Percentiles rank a stretch among this genome's conserved stretches.
phyloP scores from a whole-genome alignment of 148 eudicot genomes.

The Rhododendron henanense region DNA sequence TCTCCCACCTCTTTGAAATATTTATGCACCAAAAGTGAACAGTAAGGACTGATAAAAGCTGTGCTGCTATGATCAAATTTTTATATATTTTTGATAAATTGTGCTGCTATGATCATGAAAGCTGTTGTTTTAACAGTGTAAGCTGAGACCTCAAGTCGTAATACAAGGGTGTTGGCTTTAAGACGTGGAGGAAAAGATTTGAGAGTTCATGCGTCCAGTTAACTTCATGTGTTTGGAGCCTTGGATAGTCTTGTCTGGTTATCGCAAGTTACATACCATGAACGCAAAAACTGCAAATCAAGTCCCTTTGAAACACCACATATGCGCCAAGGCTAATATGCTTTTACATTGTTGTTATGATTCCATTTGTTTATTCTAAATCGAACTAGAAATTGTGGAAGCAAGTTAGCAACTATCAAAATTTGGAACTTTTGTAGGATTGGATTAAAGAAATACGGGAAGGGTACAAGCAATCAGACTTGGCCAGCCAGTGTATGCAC shows the following conservation, averaged over 20 bases:
- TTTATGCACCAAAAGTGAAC: too few species aligned
- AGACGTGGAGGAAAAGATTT: neutral
- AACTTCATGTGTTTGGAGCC: neutral
- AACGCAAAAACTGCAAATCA: neutral
- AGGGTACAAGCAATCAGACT: conserved; percentile 74
- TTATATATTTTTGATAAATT: neutral
- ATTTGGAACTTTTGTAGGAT: conserved; percentile 40
- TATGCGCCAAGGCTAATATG: neutral
- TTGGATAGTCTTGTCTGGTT: neutral
- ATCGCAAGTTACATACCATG: neutral
- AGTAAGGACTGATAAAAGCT: too few species aligned
- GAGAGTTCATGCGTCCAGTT: neutral
- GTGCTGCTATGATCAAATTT: neutral
- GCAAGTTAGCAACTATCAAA: neutral
- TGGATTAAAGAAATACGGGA: conserved; percentile 57
- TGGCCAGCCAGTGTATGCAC: conserved; percentile 72
- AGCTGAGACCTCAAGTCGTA: neutral
- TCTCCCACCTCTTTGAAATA: too few species aligned
- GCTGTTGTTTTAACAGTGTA: neutral
- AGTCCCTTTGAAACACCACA: neutral
- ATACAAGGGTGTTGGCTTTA: neutral
- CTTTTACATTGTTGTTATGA: neutral
- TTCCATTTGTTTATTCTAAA: neutral
- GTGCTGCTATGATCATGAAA: neutral
- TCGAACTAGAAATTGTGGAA: neutral